Conservation (phyloP, 352 stramenopile species). For the Globisporangium apiculatum region DNA sequence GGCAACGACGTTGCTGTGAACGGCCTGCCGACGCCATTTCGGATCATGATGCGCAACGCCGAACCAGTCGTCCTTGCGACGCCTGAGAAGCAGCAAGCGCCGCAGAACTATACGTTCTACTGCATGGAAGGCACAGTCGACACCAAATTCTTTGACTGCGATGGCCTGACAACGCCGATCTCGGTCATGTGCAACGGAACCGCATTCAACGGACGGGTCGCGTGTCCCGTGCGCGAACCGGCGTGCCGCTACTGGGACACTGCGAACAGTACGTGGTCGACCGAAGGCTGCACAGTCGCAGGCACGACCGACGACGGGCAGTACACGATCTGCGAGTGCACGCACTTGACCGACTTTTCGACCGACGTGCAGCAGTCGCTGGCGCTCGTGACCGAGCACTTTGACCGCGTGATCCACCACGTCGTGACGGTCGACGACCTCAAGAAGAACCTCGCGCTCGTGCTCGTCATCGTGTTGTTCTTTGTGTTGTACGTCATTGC, state of each 20-base stretch:
- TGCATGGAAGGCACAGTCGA: constrained; percentile 39
- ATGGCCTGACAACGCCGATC: constrained; percentile 24
- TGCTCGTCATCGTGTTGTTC: constrained; percentile 42
- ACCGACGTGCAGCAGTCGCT: constrained; percentile 57
- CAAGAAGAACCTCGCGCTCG: constrained; percentile 44
- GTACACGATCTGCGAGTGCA: constrained; percentile 75
- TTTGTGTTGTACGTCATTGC: constrained; percentile 44
- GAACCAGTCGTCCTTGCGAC: constrained; percentile 17
- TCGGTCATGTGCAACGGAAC: constrained; percentile 47
- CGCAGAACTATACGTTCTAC: constrained; percentile 30
- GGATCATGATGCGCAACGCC: constrained; percentile 48
- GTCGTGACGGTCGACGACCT: constrained; percentile 50
- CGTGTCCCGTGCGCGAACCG: constrained; percentile 40
- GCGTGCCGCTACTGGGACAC: constrained; percentile 58
- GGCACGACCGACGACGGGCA: constrained; percentile 48
- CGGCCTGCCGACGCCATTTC: constrained; percentile 32
- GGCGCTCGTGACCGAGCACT: constrained; percentile 46
- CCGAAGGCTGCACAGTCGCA: constrained; percentile 39
- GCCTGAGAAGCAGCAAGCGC: constrained; percentile 2
- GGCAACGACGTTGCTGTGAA: constrained; percentile 26
- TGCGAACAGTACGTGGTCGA: constrained; percentile 36
- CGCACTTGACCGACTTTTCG: constrained; percentile 67
- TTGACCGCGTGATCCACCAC: constrained; percentile 48
- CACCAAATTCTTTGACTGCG: constrained; percentile 53
- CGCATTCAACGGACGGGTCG: constrained; percentile 36